Conservation (phyloP, 2,329 filamentous ascomycete species). For the Seiridium cupressi region DNA sequence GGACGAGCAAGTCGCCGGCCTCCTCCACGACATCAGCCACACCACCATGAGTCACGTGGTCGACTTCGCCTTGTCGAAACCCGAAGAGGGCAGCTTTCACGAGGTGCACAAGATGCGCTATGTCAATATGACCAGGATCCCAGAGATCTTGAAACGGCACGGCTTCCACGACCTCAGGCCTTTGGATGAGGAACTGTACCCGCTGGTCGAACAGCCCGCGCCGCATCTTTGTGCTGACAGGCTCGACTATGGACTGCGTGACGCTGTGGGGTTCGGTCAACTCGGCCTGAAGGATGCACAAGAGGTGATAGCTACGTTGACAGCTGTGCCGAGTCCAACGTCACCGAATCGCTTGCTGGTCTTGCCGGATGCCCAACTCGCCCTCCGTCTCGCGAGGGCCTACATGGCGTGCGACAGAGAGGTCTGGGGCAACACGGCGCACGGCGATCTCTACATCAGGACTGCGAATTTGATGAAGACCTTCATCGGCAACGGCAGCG, state of each 20-base stretch:
- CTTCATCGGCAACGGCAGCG: conserved; percentile 15
- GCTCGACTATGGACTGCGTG: conserved; percentile 36
- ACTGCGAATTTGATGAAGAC: conserved; percentile 30
- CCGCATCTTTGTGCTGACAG: conserved; percentile 38
- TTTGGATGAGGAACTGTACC: conserved; percentile 35
- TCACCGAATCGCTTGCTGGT: conserved; percentile 27
- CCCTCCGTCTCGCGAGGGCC: conserved; percentile 27
- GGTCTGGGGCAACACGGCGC: conserved; percentile 35
- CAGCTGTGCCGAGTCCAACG: conserved; percentile 25
- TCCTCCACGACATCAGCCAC: conserved; percentile 37
- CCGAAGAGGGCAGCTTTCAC: conserved; percentile 35
- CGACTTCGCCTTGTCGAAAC: conserved; percentile 33
- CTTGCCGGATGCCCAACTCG: conserved; percentile 24
- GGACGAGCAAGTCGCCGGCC: conserved; percentile 35
- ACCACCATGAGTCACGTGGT: conserved; percentile 38
- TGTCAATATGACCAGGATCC: conserved; percentile 29
- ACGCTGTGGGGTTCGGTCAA: conserved; percentile 29
- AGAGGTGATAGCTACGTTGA: conserved; percentile 22
- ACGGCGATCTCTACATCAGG: conserved; percentile 30
- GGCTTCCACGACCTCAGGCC: conserved; percentile 25
- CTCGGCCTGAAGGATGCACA: conserved; percentile 27
- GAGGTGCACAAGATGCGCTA: conserved; percentile 37
- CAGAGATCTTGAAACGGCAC: conserved; percentile 29
- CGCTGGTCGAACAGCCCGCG: conserved; percentile 33
- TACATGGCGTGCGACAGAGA: conserved; percentile 32